Evolutionary conservation across 2,329 filamentous ascomycete species (phyloP).

Genomic region (Alternaria panax): DNA sequence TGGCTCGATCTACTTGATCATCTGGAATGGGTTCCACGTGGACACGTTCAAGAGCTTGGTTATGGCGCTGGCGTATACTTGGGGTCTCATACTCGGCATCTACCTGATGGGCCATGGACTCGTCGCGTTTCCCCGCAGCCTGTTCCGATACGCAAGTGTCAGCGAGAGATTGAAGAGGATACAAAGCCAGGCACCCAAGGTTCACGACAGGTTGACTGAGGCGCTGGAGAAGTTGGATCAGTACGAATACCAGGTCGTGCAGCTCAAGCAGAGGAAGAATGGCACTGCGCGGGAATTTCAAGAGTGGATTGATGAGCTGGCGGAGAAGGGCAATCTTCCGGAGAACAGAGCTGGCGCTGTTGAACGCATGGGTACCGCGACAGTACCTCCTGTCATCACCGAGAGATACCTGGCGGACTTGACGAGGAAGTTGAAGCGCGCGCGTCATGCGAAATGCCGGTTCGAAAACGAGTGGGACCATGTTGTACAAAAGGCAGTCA

Average conservation of each 20-base stretch:
- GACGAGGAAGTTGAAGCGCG: slow-evolving; percentile 80
- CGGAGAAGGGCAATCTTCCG: slow-evolving; percentile 74
- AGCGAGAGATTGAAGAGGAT: slow-evolving; percentile 76
- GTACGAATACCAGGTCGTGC: slow-evolving; percentile 79
- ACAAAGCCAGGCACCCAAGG: slow-evolving; percentile 78
- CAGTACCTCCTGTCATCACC: slow-evolving; percentile 83
- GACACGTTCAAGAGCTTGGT: slow-evolving; percentile 80
- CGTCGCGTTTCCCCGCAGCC: slow-evolving; percentile 82
- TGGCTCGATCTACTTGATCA: slow-evolving; percentile 83
- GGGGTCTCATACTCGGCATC: slow-evolving; percentile 89
- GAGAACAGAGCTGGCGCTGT: slow-evolving; percentile 59
- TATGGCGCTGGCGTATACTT: slow-evolving; percentile 95
- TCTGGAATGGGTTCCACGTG: slow-evolving; percentile 76
- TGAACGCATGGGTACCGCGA: slow-evolving; percentile 47
- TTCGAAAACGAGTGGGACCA: slow-evolving; percentile 87
- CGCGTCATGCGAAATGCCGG: slow-evolving; percentile 81
- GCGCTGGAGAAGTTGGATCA: slow-evolving; percentile 80
- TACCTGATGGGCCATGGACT: slow-evolving; percentile 98
- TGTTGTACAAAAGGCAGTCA: slow-evolving; percentile 75
- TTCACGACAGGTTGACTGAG: slow-evolving; percentile 89
- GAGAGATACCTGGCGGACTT: slow-evolving; percentile 92
- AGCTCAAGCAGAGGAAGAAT: slow-evolving; percentile 81
- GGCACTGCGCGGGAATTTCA: slow-evolving; percentile 77
- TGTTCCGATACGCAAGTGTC: slow-evolving; percentile 81
- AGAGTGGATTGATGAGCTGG: slow-evolving; percentile 96